phyloP scores from a whole-genome alignment of 768 basidiomycete genomes.

The Termitomyces sp. region DNA sequence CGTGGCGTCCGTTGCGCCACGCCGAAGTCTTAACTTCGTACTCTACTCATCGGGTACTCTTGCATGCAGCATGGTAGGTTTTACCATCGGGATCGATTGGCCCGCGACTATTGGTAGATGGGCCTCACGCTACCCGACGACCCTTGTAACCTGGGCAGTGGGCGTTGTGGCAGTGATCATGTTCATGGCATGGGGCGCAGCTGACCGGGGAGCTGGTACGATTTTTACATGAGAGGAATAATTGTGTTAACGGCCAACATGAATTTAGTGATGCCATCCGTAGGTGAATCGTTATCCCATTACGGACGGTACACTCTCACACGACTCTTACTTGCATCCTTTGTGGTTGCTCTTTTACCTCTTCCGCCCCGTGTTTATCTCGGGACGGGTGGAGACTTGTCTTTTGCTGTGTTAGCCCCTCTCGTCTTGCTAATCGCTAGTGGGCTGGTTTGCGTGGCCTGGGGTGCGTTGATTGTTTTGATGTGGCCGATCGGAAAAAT shows the following conservation, averaged over 20 bases:
- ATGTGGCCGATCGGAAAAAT: slow-evolving; percentile 41
- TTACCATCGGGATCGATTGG: slow-evolving; percentile 67
- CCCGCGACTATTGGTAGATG: slow-evolving; percentile 64
- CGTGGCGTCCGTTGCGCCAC: slow-evolving; percentile 32
- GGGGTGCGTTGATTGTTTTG: slow-evolving; percentile 46
- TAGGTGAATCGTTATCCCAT: slow-evolving; percentile 40
- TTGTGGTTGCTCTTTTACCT: slow-evolving; percentile 50
- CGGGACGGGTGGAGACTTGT: slow-evolving; percentile 49
- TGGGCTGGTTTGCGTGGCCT: slow-evolving; percentile 60
- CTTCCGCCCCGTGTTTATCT: slow-evolving; percentile 50
- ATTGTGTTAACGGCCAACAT: neutral
- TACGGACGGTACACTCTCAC: slow-evolving; percentile 38
- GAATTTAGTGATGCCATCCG: slow-evolving; percentile 39
- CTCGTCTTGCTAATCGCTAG: slow-evolving; percentile 53
- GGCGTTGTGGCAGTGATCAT: slow-evolving; percentile 61
- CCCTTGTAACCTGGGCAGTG: slow-evolving; percentile 66
- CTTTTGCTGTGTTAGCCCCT: slow-evolving; percentile 50
- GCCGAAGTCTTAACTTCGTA: slow-evolving; percentile 44
- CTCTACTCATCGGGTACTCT: slow-evolving; percentile 52
- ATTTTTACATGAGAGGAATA: neutral
- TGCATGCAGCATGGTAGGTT: slow-evolving; percentile 38
- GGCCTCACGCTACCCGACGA: slow-evolving; percentile 70
- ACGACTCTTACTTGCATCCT: slow-evolving; percentile 37
- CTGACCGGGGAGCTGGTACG: slow-evolving; percentile 24
- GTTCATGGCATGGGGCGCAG: slow-evolving; percentile 45